Evolutionary conservation across 306 rosid genomes (phyloP), one percentile per base, ranked within the genome.

Genomic region (Sesbania bispinosa): DNA sequence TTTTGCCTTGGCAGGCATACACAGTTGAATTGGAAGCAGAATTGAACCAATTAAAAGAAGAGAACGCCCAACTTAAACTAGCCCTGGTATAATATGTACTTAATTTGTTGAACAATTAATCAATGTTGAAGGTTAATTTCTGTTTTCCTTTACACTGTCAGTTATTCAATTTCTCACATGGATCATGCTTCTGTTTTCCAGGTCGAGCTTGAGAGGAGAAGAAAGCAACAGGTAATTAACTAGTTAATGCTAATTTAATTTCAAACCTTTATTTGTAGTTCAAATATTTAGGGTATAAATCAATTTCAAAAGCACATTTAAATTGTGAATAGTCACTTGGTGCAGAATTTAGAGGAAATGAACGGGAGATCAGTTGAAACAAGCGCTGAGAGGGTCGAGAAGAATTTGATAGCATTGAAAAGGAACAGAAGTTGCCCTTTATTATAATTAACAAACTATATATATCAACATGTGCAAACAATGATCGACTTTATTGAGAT

Each of bases 11-110:
- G 32, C 78, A 90, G 96, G 96, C 96, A 4, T 91, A 91, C 61
- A 88, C 96, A 0, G 86, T 87, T 57, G 97, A 91, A 69, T 53
- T 91, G 42, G 97, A 91, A 85, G 90, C 88, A 42, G 93, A 85
- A 77, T 47, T 91, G 60, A 91, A 85, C 80, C 96, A 91, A 38
- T 61, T 91, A 53, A 79, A 80, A 69, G 90, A 91, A 51, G 93
- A 87, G 53, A 88, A 88, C 29, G 47, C 65, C 14, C 77, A 82
- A 15, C 93, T 91, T 38, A 87, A 85, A 69, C 85, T 81, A 20
- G 88, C 85, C 21, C 75, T 90, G 92, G 97, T 88, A 86, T 20
- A 57, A 6, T 33, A 4, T n/a, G 18, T 15, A 21, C 50, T 32
- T 52, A 59, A 32, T 19, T 8, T 7, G n/a, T n/a, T n/a, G n/a